Conservation (phyloP, 2,329 filamentous ascomycete species). For the Diaporthe helianthi region DNA sequence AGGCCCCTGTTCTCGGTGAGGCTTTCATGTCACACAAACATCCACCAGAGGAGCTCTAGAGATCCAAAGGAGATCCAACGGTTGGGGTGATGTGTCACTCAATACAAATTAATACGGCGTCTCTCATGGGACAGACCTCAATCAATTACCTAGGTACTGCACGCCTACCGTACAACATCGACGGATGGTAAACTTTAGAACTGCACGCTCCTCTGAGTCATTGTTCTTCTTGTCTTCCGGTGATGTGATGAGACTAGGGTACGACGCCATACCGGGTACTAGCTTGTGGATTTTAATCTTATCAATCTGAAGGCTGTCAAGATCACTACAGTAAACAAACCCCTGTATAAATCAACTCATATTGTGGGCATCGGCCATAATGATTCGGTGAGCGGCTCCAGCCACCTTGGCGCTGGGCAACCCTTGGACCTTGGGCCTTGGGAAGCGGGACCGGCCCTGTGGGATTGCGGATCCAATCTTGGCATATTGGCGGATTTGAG, state of each 20-base stretch:
- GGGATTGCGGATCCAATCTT: background rate
- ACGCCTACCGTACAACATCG: background rate
- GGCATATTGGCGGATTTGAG: background rate
- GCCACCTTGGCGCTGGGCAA: background rate
- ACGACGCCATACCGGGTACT: no score
- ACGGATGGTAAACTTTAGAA: no score
- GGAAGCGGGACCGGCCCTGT: background rate
- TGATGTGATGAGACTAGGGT: no score
- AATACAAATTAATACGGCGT: no score
- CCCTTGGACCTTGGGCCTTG: background rate
- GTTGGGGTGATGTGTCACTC: no score
- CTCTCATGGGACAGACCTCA: background rate
- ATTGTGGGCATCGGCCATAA: background rate
- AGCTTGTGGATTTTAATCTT: background rate
- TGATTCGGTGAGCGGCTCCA: background rate
- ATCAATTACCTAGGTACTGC: no score
- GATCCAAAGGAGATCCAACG: background rate
- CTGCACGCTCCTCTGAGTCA: no score
- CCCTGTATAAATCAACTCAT: background rate
- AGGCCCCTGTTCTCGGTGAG: background rate
- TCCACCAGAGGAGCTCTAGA: no score
- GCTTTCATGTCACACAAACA: background rate
- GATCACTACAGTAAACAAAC: no score
- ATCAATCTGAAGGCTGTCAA: background rate
- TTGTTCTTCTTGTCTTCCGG: no score